Conservation (phyloP, 352 stramenopile genomes). For the Pythium plurisporium region DNA sequence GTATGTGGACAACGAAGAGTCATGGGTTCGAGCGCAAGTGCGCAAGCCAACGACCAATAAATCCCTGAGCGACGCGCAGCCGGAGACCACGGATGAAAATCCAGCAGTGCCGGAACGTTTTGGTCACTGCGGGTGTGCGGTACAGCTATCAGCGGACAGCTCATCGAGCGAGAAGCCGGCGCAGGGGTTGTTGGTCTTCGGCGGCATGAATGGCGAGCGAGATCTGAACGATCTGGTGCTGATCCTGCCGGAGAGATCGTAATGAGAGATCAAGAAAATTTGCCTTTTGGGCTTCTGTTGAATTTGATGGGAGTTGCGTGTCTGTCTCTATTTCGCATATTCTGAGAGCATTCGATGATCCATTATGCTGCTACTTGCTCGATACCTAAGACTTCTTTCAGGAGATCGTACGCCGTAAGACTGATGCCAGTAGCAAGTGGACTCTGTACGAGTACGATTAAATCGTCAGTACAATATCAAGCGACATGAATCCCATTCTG, state of each 20-base stretch:
- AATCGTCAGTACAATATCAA: neutral
- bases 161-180: neutral
- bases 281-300: neutral
- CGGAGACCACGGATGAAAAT: neutral
- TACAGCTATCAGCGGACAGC: constrained; percentile 6
- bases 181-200: constrained; percentile 41
- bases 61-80: neutral
- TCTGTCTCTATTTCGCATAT: constrained; percentile 9
- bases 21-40: constrained; percentile 26
- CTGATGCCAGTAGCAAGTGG: constrained; percentile 83
- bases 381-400: constrained; percentile 82
- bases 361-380: constrained; percentile 41
- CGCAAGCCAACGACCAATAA: no score
- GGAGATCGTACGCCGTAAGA: constrained; percentile 80
- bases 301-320: no score
- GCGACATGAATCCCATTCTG: neutral
- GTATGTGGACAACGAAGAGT: constrained; percentile 43
- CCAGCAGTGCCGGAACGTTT: constrained; percentile 25
- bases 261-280: no score
- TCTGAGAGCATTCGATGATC: neutral
- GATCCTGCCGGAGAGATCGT: constrained; percentile 1
- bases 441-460: no score
- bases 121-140: constrained; percentile 37
- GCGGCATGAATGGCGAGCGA: constrained; percentile 34
- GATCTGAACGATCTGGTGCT: constrained; percentile 27